phyloP scores from a whole-genome alignment of 768 basidiomycete species.

The Harrya chromipes region DNA sequence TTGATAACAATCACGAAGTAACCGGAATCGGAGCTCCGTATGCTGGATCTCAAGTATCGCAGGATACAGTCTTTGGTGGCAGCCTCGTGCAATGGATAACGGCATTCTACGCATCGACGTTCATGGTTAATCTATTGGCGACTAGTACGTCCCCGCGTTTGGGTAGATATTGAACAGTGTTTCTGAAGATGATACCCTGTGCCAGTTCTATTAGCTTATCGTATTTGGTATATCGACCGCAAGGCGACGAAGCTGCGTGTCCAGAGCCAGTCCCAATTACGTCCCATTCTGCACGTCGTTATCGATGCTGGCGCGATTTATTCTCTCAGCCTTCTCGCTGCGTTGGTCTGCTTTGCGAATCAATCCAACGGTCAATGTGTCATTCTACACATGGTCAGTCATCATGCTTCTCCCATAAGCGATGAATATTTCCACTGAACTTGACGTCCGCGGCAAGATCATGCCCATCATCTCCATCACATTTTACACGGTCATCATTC shows the following conservation, averaged over 20 bases:
- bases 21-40: constrained; percentile 18
- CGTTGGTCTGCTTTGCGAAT: neutral
- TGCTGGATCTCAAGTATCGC: constrained; percentile 6
- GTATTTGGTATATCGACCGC: constrained; percentile 3
- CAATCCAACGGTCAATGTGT: constrained; percentile 5
- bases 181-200: neutral
- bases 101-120: constrained; percentile 30
- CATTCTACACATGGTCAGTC: constrained; percentile 6
- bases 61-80: constrained; percentile 21
- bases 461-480: constrained; percentile 14
- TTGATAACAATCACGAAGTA: neutral
- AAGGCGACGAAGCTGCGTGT: neutral
- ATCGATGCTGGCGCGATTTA: constrained; percentile 8
- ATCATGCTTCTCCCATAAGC: neutral
- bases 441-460: neutral
- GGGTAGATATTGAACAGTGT: neutral
- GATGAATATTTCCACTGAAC: neutral
- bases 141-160: constrained; percentile 18
- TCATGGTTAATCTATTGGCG: constrained; percentile 30
- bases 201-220: neutral
- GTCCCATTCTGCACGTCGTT: neutral
- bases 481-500: constrained; percentile 13
- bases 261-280: neutral
- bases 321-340: neutral
- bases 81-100: constrained; percentile 30